phyloP scores from a whole-genome alignment of 2,329 filamentous ascomycete species.

The Alternaria ethzedia region DNA sequence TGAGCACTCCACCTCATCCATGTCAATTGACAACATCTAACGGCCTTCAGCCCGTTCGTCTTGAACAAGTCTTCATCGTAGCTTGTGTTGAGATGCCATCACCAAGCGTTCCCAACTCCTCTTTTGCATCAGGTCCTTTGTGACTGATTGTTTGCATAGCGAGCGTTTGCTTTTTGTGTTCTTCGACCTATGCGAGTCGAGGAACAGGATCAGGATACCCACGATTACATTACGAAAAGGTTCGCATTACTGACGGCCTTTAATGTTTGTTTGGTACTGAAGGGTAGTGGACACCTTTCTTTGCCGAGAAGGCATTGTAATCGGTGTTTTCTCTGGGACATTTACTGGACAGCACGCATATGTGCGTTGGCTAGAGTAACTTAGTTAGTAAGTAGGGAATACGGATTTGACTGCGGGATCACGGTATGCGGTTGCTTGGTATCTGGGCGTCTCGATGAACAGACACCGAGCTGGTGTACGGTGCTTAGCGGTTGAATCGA shows the following conservation, averaged over 20 bases:
- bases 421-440: not conserved
- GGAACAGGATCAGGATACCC: slow-evolving; percentile 19
- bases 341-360: not conserved
- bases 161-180: slow-evolving; percentile 15
- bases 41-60: slow-evolving; percentile 24
- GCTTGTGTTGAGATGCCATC: not conserved
- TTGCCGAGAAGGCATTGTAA: not conserved
- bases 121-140: not conserved
- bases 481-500: not conserved
- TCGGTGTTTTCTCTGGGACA: not conserved
- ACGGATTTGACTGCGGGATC: not conserved
- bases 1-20: slow-evolving; percentile 35
- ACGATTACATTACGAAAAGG: slow-evolving; percentile 12
- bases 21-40: slow-evolving; percentile 38
- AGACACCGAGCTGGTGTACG: not conserved
- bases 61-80: not conserved
- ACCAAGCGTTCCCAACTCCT: not conserved
- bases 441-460: not conserved
- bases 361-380: not conserved
- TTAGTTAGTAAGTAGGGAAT: not conserved
- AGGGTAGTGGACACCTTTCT: not conserved
- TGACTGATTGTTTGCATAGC: slow-evolving; percentile 22
- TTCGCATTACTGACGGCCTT: slow-evolving; percentile 1
- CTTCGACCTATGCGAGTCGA: not conserved
- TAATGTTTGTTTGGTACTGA: not conserved